Conservation (phyloP, 129 eudicot species). For the Artemisia tridentata region DNA sequence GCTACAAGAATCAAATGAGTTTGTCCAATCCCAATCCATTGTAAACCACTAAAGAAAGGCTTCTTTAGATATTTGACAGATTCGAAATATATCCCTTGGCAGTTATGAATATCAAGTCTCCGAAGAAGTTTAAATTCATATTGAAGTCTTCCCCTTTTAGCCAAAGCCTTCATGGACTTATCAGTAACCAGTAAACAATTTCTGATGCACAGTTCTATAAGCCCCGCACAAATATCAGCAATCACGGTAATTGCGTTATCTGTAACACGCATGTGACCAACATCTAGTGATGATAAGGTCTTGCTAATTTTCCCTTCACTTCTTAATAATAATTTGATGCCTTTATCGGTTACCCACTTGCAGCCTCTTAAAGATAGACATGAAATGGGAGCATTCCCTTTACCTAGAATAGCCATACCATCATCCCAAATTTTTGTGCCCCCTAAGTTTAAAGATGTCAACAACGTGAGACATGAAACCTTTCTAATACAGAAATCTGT, state of each 20-base stretch:
- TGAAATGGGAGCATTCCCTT: too few species aligned
- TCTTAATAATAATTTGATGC: too few species aligned
- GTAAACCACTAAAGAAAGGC: slow-evolving; percentile 50
- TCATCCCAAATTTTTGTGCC: too few species aligned
- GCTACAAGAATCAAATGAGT: slow-evolving; percentile 32
- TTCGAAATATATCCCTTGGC: slow-evolving; percentile 34
- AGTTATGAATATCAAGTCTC: slow-evolving; percentile 48
- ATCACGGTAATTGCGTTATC: slow-evolving; percentile 34
- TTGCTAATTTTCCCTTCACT: too few species aligned
- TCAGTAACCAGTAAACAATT: slow-evolving; percentile 55
- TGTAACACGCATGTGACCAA: too few species aligned
- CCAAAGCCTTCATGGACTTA: slow-evolving; percentile 43
- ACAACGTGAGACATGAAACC: too few species aligned
- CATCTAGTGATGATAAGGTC: too few species aligned
- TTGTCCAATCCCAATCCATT: slow-evolving; percentile 61
- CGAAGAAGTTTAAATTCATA: slow-evolving; percentile 23
- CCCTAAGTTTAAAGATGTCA: too few species aligned
- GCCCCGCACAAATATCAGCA: slow-evolving; percentile 22
- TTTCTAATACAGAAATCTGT: too few species aligned
- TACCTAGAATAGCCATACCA: too few species aligned
- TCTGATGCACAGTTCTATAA: slow-evolving; percentile 54
- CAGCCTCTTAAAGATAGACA: too few species aligned
- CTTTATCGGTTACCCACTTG: too few species aligned
- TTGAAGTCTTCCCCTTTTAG: slow-evolving; percentile 27
- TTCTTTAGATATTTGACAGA: slow-evolving; percentile 33